These are phyloP conservation scores for Ogataea haglerorum DNA, from an alignment of 805 yeast genomes.

Conservation along the genomic window DNA sequence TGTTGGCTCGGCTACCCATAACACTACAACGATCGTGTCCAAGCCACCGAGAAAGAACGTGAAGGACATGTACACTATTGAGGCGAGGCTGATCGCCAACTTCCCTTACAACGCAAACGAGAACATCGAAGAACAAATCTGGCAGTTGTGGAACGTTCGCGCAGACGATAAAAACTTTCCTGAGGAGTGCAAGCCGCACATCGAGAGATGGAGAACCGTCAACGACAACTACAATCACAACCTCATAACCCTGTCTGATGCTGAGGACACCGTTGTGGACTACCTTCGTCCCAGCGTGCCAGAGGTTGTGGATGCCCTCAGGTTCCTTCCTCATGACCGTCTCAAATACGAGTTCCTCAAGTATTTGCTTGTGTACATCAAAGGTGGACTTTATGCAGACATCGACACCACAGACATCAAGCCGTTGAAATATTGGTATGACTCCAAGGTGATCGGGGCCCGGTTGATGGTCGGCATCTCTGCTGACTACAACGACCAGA, in stretches of 20 bases:
- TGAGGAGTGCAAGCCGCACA: slow-evolving; percentile 27
- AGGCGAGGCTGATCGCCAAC: slow-evolving; percentile 27
- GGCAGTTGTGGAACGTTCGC: slow-evolving; percentile 30
- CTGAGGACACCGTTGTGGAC: slow-evolving; percentile 27
- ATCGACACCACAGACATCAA: slow-evolving; percentile 55
- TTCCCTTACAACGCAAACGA: slow-evolving; percentile 29
- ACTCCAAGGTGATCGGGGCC: slow-evolving; percentile 14
- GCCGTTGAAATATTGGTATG: slow-evolving; percentile 36
- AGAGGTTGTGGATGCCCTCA: slow-evolving; percentile 49
- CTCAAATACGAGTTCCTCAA: slow-evolving; percentile 51
- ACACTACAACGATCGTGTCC: slow-evolving; percentile 10
- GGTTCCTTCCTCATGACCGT: slow-evolving; percentile 48
- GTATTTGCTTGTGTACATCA: slow-evolving; percentile 47
- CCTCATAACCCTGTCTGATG: slow-evolving; percentile 29
- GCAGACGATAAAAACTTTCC: slow-evolving; percentile 32
- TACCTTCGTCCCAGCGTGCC: slow-evolving; percentile 38
- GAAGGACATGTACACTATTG: slow-evolving; percentile 29
- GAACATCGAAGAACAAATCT: slow-evolving; percentile 30
- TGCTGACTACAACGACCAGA: slow-evolving; percentile 23
- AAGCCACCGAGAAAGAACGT: slow-evolving; percentile 27
- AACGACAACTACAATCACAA: slow-evolving; percentile 32
- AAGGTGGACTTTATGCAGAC: slow-evolving; percentile 64
- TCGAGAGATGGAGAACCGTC: slow-evolving; percentile 33
- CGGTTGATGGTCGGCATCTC: slow-evolving; percentile 21
- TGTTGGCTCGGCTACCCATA: slow-evolving; percentile 14